Base-by-base conservation (phyloP, 2,329 filamentous ascomycete species). In the Didymellaceae sp. region DNA sequence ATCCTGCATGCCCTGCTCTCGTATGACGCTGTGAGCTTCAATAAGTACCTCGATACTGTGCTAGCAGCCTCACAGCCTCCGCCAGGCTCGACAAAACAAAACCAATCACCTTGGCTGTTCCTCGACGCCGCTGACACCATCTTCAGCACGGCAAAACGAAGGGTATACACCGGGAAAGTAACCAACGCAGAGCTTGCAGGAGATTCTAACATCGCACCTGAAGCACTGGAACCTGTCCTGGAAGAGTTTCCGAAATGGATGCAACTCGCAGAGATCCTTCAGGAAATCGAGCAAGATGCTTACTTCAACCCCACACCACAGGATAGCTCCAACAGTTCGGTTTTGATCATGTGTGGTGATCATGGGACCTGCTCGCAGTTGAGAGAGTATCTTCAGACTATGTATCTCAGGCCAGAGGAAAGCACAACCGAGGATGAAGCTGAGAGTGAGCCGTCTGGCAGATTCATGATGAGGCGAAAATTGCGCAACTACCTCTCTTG, bases 241-340 rank as follows among this genome's bases (percentile, higher is more conserved):
- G 94, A 99, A 73, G 92, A 97, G 70, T 87, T 95, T 61, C 94
- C 94, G 3, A 99, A 99, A 70, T 99, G 94, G 94, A 80, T 81
- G 20, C 79, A 96, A 13, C 78, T 99, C 14, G 88, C 90, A n/a
- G 91, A 97, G 48, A 87, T 97, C 0, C 77, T 99, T 4, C 88
- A 93, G 57, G 94, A 99, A 73, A 96, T 99, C 61, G 94, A 97
- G 65, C 85, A 87, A 44, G 92, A 96, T 65, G 80, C 91, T 13
- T 94, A 95, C 70, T 87, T 95, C 65, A 92, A 95, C 56, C 88
- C 90, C 5, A 77, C 80, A 7, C 76, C 81, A n/a, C 81, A 84
- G 47, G 91, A 94, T 70, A 90, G 91, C 63, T 96, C 91, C 0
- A 96, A 91, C 67, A 89, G 90, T n/a, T 90, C 90, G 2, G 91